Conservation (phyloP, 202 grass and related monocot genomes). For the Carex sylvatica region DNA sequence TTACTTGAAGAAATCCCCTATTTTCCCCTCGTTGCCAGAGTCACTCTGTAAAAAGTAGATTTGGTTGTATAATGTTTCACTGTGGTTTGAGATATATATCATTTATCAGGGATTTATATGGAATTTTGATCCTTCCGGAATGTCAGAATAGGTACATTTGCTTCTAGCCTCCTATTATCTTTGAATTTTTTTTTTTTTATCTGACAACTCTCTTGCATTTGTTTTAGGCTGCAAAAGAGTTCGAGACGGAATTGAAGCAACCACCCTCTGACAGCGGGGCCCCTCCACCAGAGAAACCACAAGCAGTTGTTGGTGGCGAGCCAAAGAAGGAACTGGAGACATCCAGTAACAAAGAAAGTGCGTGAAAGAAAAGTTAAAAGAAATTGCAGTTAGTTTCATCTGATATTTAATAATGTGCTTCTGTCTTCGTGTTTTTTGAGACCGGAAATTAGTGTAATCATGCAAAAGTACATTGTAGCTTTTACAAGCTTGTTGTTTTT, state of each 20-base stretch:
- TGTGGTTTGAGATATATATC: not conserved
- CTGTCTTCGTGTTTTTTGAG: conserved; percentile 16
- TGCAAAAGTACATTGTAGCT: conserved; percentile 7
- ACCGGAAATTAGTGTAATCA: not conserved
- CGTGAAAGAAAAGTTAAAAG: conserved; percentile 23
- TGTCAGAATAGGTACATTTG: not conserved
- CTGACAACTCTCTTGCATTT: not conserved
- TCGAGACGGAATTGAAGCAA: conserved; percentile 67
- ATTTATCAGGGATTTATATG: not conserved
- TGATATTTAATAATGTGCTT: conserved; percentile 23
- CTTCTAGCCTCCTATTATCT: not conserved
- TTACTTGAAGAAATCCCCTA: not conserved
- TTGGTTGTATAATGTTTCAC: not conserved
- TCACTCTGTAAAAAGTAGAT: not conserved
- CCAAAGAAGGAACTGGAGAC: conserved; percentile 49
- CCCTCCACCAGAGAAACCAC: conserved; percentile 30
- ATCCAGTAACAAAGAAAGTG: conserved; percentile 54
- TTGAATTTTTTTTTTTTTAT: not conserved
- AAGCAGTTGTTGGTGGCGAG: conserved; percentile 15
- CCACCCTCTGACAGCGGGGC: conserved; percentile 35
- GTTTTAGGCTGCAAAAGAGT: conserved; percentile 66
- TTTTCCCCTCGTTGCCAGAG: not conserved
- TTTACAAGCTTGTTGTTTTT: not conserved
- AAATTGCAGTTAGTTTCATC: not conserved
- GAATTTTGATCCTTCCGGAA: not conserved